Conservation (phyloP, 805 yeast species). For the Myxozyma geophila region DNA sequence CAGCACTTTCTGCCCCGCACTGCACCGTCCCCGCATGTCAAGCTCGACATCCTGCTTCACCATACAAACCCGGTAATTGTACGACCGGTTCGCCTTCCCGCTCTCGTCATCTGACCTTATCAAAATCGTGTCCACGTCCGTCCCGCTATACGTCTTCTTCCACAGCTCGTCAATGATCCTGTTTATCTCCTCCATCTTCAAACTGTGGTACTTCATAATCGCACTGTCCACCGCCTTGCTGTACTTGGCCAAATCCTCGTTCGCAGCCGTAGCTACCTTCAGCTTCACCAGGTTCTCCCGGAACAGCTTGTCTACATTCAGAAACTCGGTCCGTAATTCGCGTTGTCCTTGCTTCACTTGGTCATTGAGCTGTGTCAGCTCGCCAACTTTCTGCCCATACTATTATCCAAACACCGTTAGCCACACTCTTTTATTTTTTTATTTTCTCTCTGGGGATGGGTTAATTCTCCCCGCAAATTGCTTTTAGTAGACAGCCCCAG, state of each 20-base stretch:
- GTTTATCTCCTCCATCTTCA: constrained; percentile 92
- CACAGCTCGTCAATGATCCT: constrained; percentile 86
- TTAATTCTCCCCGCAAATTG: background rate
- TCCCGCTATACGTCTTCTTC: constrained; percentile 92
- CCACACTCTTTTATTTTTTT: background rate
- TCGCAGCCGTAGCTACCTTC: constrained; percentile 74
- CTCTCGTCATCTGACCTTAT: constrained; percentile 77
- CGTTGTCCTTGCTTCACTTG: constrained; percentile 60
- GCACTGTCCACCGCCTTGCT: constrained; percentile 88
- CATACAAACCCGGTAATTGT: constrained; percentile 66
- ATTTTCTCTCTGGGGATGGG: too few species aligned
- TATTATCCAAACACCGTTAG: constrained; percentile 21
- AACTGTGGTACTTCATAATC: constrained; percentile 86
- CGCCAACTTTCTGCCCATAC: constrained; percentile 82
- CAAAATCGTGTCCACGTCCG: constrained; percentile 90
- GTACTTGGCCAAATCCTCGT: constrained; percentile 80
- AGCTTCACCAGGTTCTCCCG: constrained; percentile 73
- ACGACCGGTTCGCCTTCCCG: constrained; percentile 42
- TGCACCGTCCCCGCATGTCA: constrained; percentile 98
- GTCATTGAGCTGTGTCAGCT: constrained; percentile 77
- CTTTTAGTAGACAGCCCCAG: background rate
- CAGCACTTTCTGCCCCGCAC: constrained; percentile 95
- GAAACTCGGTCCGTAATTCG: constrained; percentile 74
- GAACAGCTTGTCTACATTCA: constrained; percentile 65
- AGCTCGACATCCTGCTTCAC: constrained; percentile 86